Evolutionary conservation across 1,284 basidiomycete species (phyloP), one percentile per base, ranked within the genome.

Genomic region (Cryptococcus hybrid): DNA sequence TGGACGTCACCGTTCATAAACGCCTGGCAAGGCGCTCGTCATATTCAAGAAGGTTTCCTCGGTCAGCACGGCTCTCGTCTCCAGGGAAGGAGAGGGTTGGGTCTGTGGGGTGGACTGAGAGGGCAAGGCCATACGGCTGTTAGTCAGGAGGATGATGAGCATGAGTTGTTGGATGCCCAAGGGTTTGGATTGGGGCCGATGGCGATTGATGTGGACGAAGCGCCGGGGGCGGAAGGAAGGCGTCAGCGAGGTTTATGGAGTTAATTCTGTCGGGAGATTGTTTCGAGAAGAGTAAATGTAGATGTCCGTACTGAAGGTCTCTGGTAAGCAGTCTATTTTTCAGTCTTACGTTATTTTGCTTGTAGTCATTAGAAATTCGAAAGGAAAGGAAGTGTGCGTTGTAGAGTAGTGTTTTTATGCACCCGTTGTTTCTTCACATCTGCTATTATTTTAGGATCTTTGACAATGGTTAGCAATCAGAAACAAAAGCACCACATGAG

Each of bases 121-220:
- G 64, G 65, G 5, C 46, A 65, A 46, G 63, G 63, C 36, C 69
- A 70, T 59, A 57, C 69, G n/a, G 61, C 67, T 1, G 54, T 70
- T 34, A 52, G 57, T n/a, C 64, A 64, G 42, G 55, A 64, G 24
- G 51, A 54, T 36, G 53, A 51, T 18, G 69, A 65, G 54, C 62
- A 70, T 43, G 74, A 75, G 59, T 58, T 76, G 55, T 62, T 76
- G 8, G 71, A 72, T 52, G 74, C 72, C 24, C 69, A 72, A 52
- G 68, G 71, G 3, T 76, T 68, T 45, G 72, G 69, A 3, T 55
- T 74, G 48, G 68, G 68, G 57, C 67, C 74, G 8, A 67, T 74
- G 56, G 58, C 54, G 54, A 37, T 8, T n/a, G 40, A 47, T 47
- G 65, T 59, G 24, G 52, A 51, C n/a, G 44, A 47, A n/a, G 15